A percentile compares a stretch with the other conserved stretches of the same genome.
Conservation (phyloP, 495 filamentous ascomycete species). For the Aspergillus affinis region DNA sequence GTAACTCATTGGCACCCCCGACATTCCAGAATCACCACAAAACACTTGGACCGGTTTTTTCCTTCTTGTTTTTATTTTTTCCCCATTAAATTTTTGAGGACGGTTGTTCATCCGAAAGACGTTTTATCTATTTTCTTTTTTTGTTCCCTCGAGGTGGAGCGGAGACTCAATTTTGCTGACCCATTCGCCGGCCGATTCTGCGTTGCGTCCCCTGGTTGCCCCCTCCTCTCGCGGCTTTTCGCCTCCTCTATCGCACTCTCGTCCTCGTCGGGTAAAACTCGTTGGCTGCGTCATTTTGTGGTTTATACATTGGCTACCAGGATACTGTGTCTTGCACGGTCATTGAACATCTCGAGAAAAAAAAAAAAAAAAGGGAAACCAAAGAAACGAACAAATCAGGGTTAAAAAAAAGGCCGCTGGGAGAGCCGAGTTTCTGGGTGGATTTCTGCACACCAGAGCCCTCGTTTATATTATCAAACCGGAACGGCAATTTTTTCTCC, state of each 20-base stretch:
- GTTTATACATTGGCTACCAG: constrained; percentile 9
- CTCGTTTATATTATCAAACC: neutral
- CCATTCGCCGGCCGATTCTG: constrained; percentile 27
- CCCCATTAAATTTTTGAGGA: constrained; percentile 7
- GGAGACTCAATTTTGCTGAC: constrained; percentile 25
- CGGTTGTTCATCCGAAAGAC: neutral
- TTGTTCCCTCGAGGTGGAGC: constrained; percentile 9
- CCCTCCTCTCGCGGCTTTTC: constrained; percentile 13
- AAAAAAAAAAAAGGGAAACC: neutral
- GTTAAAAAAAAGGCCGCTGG: neutral
- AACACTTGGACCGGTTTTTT: constrained; percentile 8
- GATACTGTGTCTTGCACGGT: neutral
- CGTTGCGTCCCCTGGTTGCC: constrained; percentile 14
- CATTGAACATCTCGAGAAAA: neutral
- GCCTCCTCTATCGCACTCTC: constrained; percentile 7
- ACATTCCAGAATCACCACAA: constrained; percentile 3
- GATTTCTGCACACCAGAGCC: constrained; percentile 2
- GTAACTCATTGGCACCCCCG: neutral
- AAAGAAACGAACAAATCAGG: neutral
- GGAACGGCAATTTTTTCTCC: constrained; percentile 2
- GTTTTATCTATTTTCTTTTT: constrained; percentile 3
- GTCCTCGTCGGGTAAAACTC: neutral
- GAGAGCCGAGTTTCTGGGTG: constrained; percentile 1
- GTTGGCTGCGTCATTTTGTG: constrained; percentile 6
- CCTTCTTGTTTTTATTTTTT: constrained; percentile 11